A percentile compares a stretch with the other conserved stretches of the same genome.
These are phyloP conservation scores for Xylariaceae sp. DNA, from an alignment of 2,329 filamentous ascomycete genomes.

Conservation along the genomic window DNA sequence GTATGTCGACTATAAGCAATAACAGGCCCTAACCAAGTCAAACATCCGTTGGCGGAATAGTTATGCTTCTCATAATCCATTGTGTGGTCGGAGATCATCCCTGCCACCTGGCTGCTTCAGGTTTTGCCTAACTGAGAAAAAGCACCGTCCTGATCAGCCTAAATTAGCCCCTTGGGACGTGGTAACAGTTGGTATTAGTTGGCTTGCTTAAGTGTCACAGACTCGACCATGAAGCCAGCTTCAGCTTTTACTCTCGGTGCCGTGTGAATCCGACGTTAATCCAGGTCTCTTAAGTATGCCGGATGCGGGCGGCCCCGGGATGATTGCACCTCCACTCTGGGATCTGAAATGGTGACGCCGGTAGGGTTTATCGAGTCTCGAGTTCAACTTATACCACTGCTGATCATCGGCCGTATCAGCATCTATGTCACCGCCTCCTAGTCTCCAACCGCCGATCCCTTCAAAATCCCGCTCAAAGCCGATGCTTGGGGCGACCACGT, in stretches of 20 bases:
- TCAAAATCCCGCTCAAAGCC: constrained; percentile 54
- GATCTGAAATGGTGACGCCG: constrained; percentile 30
- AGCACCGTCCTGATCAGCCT: constrained; percentile 38
- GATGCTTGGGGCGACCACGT: constrained; percentile 39
- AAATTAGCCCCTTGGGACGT: constrained; percentile 28
- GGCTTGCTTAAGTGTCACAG: constrained; percentile 45
- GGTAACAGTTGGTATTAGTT: constrained; percentile 33
- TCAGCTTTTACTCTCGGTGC: constrained; percentile 31
- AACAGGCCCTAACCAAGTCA: background rate
- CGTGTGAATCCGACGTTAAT: constrained; percentile 24
- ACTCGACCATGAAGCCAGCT: constrained; percentile 38
- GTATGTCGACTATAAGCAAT: background rate
- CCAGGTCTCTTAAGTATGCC: constrained; percentile 21
- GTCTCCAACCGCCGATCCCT: constrained; percentile 54
- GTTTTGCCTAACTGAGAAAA: constrained; percentile 25
- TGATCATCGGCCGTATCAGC: constrained; percentile 36
- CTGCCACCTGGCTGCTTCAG: constrained; percentile 15
- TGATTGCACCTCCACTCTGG: constrained; percentile 27
- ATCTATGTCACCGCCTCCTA: constrained; percentile 29
- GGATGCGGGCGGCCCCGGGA: constrained; percentile 18
- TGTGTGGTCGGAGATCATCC: background rate
- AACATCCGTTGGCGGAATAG: background rate
- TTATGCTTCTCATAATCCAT: background rate
- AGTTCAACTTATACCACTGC: constrained; percentile 32
- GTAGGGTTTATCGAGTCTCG: constrained; percentile 29